These are phyloP conservation scores for Hebeloma cylindrosporum DNA, from an alignment of 768 basidiomycete genomes.

Conservation along the genomic window DNA sequence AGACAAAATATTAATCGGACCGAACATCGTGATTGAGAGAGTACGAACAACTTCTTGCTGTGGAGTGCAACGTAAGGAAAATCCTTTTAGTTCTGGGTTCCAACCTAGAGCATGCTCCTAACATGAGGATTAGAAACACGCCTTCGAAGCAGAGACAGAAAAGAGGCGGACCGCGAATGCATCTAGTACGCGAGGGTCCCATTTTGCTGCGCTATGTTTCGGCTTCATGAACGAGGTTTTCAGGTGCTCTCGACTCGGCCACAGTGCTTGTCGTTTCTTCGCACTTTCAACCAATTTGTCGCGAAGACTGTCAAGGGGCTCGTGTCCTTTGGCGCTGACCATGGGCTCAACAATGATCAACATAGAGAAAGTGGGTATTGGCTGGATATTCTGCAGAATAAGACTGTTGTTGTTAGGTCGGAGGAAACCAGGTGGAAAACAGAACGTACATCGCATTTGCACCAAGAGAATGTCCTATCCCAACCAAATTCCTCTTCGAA, in stretches of 20 bases:
- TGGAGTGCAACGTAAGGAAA: slow-evolving; percentile 57
- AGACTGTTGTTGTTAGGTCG: slow-evolving; percentile 36
- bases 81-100: slow-evolving; percentile 31
- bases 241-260: slow-evolving; percentile 49
- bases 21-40: not conserved
- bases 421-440: slow-evolving; percentile 2
- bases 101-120: slow-evolving; percentile 49
- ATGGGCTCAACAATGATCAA: slow-evolving; percentile 67
- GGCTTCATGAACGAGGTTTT: slow-evolving; percentile 34
- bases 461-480: slow-evolving; percentile 69
- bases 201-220: slow-evolving; percentile 34
- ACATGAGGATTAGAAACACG: not conserved
- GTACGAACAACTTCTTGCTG: slow-evolving; percentile 59
- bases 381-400: slow-evolving; percentile 50
- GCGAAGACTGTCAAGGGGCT: slow-evolving; percentile 43
- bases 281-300: slow-evolving; percentile 45
- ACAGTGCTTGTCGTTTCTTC: slow-evolving; percentile 49
- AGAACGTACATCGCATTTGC: slow-evolving; percentile 60
- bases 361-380: slow-evolving; percentile 44
- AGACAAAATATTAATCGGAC: not conserved
- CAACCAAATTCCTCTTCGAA: slow-evolving; percentile 49
- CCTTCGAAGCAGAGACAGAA: not conserved
- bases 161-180: slow-evolving; percentile 49
- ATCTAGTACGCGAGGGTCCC: slow-evolving; percentile 55
- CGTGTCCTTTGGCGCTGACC: slow-evolving; percentile 49